phyloP scores from a whole-genome alignment of 1,139 yeast genomes.

The Nakaseomyces delphensis region DNA sequence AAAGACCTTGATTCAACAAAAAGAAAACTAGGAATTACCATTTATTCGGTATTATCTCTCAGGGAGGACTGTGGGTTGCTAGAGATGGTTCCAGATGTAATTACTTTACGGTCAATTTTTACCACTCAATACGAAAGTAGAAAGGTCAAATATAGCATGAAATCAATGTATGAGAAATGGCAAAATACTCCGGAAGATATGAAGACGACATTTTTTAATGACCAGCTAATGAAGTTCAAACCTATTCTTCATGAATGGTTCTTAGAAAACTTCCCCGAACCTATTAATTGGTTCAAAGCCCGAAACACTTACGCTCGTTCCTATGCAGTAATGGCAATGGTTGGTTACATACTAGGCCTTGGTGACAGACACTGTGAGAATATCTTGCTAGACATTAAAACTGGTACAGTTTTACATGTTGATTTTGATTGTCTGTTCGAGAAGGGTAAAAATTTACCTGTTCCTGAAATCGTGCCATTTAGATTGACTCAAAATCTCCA shows the following conservation, averaged over 20 bases:
- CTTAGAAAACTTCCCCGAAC: conserved; percentile 80
- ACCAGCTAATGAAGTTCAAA: conserved; percentile 40
- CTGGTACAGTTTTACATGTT: conserved; percentile 82
- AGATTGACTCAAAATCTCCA: conserved; percentile 80
- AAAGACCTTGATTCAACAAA: conserved; percentile 65
- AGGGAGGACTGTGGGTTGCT: conserved; percentile 83
- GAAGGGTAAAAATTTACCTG: conserved; percentile 44
- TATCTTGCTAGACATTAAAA: conserved; percentile 59
- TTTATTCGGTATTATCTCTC: conserved; percentile 84
- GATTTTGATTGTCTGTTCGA: conserved; percentile 94
- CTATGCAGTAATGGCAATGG: conserved; percentile 94
- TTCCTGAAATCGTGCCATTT: conserved; percentile 92
- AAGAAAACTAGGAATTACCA: conserved; percentile 60
- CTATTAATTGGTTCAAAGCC: conserved; percentile 77
- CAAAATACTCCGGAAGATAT: conserved; percentile 21
- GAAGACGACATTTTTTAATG: conserved; percentile 28
- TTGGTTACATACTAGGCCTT: conserved; percentile 80
- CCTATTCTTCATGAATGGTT: conserved; percentile 87
- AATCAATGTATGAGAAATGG: conserved; percentile 27
- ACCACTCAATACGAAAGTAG: conserved; percentile 37
- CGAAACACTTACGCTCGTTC: conserved; percentile 69
- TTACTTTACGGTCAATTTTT: conserved; percentile 67
- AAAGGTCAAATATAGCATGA: conserved; percentile 29
- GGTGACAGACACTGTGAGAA: conserved; percentile 98
- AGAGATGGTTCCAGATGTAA: conserved; percentile 84